A percentile compares a stretch with the other conserved stretches of the same genome.
These are phyloP conservation scores for Didymellaceae sp. DNA, from an alignment of 2,329 filamentous ascomycete genomes.

Conservation along the genomic window DNA sequence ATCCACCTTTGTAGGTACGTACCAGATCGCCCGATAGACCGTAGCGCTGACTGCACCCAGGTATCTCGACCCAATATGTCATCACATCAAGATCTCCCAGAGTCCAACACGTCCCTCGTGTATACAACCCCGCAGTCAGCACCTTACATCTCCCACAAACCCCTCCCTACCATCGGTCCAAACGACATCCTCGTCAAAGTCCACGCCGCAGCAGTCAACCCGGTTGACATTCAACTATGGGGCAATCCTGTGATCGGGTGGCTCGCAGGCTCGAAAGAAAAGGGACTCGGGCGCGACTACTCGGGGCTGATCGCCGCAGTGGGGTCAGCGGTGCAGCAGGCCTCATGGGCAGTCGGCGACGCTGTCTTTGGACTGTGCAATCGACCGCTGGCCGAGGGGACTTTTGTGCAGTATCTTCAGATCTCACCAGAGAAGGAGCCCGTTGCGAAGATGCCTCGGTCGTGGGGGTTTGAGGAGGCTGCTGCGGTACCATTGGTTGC, in stretches of 20 bases:
- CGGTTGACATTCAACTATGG: constrained; percentile 51
- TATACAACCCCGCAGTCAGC: constrained; percentile 33
- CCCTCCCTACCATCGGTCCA: constrained; percentile 21
- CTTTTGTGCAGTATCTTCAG: constrained; percentile 36
- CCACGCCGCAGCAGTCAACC: constrained; percentile 56
- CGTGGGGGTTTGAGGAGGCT: constrained; percentile 30
- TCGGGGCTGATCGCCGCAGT: constrained; percentile 51
- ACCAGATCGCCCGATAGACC: too few relatives aligned
- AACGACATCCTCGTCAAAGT: constrained; percentile 48
- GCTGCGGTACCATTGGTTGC: constrained; percentile 47
- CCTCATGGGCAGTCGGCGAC: constrained; percentile 30
- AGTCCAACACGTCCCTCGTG: constrained; percentile 35
- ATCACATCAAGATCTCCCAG: constrained; percentile 17
- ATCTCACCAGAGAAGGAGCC: constrained; percentile 27
- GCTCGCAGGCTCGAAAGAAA: constrained; percentile 34
- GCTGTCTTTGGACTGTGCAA: constrained; percentile 36
- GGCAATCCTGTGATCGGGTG: constrained; percentile 38
- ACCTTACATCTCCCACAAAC: constrained; percentile 31
- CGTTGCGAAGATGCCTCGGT: constrained; percentile 31
- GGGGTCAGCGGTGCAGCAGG: constrained; percentile 18
- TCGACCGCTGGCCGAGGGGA: constrained; percentile 33
- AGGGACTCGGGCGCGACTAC: constrained; percentile 55
- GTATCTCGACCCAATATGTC: not conserved
- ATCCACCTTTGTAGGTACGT: too few relatives aligned
- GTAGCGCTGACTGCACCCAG: not conserved